Conservation (phyloP, 441 rosid genomes). For the Adansonia rubrostipa region DNA sequence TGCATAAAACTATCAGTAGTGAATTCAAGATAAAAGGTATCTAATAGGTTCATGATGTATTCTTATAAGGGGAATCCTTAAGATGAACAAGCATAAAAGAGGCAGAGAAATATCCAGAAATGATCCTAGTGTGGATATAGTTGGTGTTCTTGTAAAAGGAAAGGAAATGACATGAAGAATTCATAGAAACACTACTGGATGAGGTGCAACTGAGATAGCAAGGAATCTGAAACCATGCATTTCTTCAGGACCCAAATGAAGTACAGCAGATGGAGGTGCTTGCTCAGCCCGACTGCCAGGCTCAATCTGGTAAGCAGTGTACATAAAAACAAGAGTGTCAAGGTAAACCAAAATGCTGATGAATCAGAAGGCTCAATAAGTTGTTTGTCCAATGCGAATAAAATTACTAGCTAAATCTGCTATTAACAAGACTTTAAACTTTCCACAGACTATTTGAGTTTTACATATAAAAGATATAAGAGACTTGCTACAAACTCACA, state of each 20-base stretch:
- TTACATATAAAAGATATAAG: background rate
- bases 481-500: background rate
- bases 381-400: slow-evolving; percentile 1
- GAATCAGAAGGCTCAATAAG: background rate
- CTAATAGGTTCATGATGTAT: slow-evolving; percentile 17
- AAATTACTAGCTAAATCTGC: background rate
- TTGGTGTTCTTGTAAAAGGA: background rate
- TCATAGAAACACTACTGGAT: slow-evolving; percentile 58
- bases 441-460: background rate
- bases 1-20: slow-evolving; percentile 14
- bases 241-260: slow-evolving; percentile 75
- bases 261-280: slow-evolving; percentile 89
- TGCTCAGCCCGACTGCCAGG: slow-evolving; percentile 99
- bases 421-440: slow-evolving; percentile 1
- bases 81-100: background rate
- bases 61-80: background rate
- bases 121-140: background rate
- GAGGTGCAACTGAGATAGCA: slow-evolving; percentile 91
- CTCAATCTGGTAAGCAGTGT: slow-evolving; percentile 62
- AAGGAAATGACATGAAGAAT: slow-evolving; percentile 11
- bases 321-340: slow-evolving; percentile 23
- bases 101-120: background rate
- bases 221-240: slow-evolving; percentile 84
- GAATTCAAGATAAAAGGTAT: background rate
- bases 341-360: slow-evolving; percentile 22